phyloP scores from a whole-genome alignment of 306 rosid species.

The Citrullus colocynthis region DNA sequence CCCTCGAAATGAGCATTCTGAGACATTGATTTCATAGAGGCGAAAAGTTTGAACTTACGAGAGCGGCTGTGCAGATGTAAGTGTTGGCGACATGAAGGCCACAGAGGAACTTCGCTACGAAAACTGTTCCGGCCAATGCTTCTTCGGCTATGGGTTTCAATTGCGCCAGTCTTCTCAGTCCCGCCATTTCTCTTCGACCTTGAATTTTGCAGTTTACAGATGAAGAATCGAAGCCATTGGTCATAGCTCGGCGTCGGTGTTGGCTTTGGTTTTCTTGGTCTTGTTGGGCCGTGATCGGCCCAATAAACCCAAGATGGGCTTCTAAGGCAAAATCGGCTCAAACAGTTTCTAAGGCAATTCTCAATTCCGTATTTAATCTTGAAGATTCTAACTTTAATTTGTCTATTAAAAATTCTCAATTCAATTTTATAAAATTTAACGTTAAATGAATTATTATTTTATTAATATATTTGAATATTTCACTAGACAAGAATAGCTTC shows the following conservation, averaged over 20 bases:
- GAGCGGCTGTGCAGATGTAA: slow-evolving; percentile 18
- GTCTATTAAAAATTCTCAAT: no score
- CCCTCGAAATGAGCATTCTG: neutral
- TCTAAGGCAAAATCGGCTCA: no score
- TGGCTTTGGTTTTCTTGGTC: neutral
- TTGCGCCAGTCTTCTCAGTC: neutral
- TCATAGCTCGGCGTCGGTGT: neutral
- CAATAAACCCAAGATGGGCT: neutral
- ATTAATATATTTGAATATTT: no score
- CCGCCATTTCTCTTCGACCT: neutral
- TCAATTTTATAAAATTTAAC: no score
- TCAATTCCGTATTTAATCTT: no score
- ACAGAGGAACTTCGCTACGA: slow-evolving; percentile 22
- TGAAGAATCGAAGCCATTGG: neutral
- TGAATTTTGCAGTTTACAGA: neutral
- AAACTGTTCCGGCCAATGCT: slow-evolving; percentile 16
- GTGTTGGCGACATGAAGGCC: slow-evolving; percentile 30
- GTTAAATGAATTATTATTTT: no score
- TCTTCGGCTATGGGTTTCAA: slow-evolving; percentile 10
- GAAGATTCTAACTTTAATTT: no score
- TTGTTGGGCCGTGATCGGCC: neutral
- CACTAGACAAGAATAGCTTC: no score
- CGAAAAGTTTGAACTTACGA: slow-evolving; percentile 18
- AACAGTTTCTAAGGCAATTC: no score
- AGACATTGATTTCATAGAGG: neutral